Evolutionary conservation across 2,329 filamentous ascomycete species (phyloP).

Genomic region (Aspergillus sp.): DNA sequence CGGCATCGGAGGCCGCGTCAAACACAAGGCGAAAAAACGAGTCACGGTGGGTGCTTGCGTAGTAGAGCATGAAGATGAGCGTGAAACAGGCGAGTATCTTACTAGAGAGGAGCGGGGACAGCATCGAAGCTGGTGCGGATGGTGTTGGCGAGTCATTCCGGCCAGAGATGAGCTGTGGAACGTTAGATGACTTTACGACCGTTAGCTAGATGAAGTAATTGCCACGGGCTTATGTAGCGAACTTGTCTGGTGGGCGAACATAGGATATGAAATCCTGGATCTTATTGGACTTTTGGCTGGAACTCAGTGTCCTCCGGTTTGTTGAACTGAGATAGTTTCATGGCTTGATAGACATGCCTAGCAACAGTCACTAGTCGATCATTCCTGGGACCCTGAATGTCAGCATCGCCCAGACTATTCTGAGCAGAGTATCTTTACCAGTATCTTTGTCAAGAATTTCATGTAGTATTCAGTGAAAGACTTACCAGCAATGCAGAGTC

Average conservation of each 20-base stretch:
- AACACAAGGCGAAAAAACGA: slow-evolving; percentile 82
- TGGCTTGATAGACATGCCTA: not conserved
- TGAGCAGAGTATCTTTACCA: not conserved
- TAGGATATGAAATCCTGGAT: no score
- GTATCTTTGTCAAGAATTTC: not conserved
- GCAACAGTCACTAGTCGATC: not conserved
- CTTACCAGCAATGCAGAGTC: no score
- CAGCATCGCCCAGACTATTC: not conserved
- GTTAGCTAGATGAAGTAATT: not conserved
- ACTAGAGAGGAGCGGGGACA: slow-evolving; percentile 68
- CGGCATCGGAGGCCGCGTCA: slow-evolving; percentile 83
- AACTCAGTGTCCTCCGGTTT: no score
- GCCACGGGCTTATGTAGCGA: not conserved
- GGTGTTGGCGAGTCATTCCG: slow-evolving; percentile 81
- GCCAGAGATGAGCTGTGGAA: slow-evolving; percentile 47
- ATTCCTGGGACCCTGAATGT: not conserved
- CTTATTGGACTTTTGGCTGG: no score
- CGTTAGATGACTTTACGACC: not conserved
- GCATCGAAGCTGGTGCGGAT: slow-evolving; percentile 84
- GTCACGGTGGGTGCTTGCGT: slow-evolving; percentile 81
- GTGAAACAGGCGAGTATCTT: slow-evolving; percentile 65
- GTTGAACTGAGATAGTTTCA: not conserved
- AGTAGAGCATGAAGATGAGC: slow-evolving; percentile 81
- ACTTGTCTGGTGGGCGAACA: not conserved
- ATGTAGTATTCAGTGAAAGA: no score